These are phyloP conservation scores for Arachis monticola DNA, from an alignment of 331 rosid genomes.

Conservation along the genomic window DNA sequence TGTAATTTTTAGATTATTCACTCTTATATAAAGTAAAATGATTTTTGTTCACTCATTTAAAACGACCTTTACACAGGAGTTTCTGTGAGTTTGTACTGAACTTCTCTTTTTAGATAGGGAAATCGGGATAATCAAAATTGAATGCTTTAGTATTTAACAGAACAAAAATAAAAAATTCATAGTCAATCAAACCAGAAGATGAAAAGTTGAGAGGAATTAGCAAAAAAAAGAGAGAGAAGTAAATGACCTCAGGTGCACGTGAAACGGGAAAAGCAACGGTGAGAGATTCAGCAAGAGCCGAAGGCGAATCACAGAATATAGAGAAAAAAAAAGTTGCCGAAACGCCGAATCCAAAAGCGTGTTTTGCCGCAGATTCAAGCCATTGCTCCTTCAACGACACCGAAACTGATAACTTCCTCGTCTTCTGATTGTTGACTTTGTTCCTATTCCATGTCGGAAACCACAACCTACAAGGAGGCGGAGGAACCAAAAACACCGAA, in stretches of 20 bases:
- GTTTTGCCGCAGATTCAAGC: constrained; percentile 50
- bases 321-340: constrained; percentile 60
- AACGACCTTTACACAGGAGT: too few species aligned
- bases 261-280: constrained; percentile 96
- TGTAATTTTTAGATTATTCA: too few species aligned
- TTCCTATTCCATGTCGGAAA: constrained; percentile 37
- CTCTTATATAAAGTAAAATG: too few species aligned
- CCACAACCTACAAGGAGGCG: constrained; percentile 38
- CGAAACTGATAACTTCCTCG: constrained; percentile 32
- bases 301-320: constrained; percentile 58
- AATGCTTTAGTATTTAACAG: too few species aligned
- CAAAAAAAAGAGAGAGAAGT: background rate
- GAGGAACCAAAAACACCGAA: constrained; percentile 32
- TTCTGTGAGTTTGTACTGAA: too few species aligned
- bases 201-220: background rate
- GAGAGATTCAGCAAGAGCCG: constrained; percentile 82
- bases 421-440: background rate
- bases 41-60: too few species aligned
- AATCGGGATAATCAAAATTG: too few species aligned
- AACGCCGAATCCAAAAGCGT: constrained; percentile 66
- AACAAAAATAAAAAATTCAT: too few species aligned
- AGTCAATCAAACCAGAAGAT: background rate
- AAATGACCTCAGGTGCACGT: constrained; percentile 79
- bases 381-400: constrained; percentile 28
- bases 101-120: too few species aligned